These are phyloP conservation scores for Angophora floribunda DNA, from an alignment of 345 rosid species.

Conservation along the genomic window DNA sequence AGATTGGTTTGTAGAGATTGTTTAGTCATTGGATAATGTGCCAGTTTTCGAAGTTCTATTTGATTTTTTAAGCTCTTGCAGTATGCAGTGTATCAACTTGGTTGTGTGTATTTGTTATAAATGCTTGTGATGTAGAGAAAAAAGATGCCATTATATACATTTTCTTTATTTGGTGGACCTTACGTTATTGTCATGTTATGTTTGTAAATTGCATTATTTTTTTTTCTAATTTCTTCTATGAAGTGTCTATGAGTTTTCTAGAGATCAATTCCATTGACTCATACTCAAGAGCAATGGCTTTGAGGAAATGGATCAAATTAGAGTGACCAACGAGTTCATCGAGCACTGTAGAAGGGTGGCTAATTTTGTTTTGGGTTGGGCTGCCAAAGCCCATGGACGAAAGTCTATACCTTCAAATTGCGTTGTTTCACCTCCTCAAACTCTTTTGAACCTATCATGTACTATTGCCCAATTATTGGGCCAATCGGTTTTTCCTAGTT, in stretches of 20 bases:
- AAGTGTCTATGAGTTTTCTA: neutral
- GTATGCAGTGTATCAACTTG: neutral
- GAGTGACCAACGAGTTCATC: neutral
- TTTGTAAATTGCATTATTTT: neutral
- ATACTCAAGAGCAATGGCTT: neutral
- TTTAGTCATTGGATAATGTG: neutral
- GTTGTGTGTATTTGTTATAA: neutral
- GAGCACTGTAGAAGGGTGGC: too few relatives aligned
- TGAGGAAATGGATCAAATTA: neutral
- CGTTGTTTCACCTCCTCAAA: too few relatives aligned
- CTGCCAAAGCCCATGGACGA: too few relatives aligned
- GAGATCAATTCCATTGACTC: neutral
- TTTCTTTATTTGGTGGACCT: neutral
- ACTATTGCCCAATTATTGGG: too few relatives aligned
- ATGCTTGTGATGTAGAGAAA: neutral
- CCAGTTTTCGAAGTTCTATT: neutral
- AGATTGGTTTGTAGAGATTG: too few relatives aligned
- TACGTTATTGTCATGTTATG: neutral
- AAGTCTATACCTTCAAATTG: too few relatives aligned
- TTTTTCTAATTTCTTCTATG: neutral
- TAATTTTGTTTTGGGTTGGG: too few relatives aligned
- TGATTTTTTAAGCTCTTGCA: neutral
- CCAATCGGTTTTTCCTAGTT: too few relatives aligned
- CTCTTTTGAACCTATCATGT: too few relatives aligned
- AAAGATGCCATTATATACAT: neutral